A percentile compares a stretch with the other conserved stretches of the same genome.
Evolutionary conservation across 768 basidiomycete genomes (phyloP).

Genomic region (Sporobolomyces pararoseus): DNA sequence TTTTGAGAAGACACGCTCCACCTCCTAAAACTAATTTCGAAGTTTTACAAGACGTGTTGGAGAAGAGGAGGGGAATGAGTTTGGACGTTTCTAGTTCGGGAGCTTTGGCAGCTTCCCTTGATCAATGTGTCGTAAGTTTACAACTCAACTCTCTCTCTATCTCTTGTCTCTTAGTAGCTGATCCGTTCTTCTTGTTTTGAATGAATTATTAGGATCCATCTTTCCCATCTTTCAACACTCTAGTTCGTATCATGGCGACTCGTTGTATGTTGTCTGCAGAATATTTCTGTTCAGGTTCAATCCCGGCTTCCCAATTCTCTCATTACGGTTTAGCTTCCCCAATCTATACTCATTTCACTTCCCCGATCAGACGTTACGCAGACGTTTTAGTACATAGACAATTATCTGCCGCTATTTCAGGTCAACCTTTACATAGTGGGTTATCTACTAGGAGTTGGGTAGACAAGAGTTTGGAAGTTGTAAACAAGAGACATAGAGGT

Average conservation of each 20-base stretch:
- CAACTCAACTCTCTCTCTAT: slow-evolving; percentile 11
- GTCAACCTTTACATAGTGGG: slow-evolving; percentile 74
- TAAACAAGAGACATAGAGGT: slow-evolving; percentile 88
- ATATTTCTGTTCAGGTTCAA: slow-evolving; percentile 94
- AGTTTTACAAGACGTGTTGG: slow-evolving; percentile 83
- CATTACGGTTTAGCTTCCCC: slow-evolving; percentile 96
- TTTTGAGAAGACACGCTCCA: slow-evolving; percentile 84
- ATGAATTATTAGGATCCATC: slow-evolving; percentile 66
- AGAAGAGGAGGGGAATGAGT: slow-evolving; percentile 74
- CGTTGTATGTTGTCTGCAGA: slow-evolving; percentile 97
- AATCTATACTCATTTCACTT: slow-evolving; percentile 98
- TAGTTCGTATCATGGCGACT: slow-evolving; percentile 98
- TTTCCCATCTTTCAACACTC: slow-evolving; percentile 89
- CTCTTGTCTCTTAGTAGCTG: neutral
- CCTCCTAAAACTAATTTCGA: slow-evolving; percentile 93
- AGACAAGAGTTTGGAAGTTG: slow-evolving; percentile 75
- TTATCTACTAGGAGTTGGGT: slow-evolving; percentile 84
- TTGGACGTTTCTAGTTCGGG: slow-evolving; percentile 89
- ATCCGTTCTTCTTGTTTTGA: neutral
- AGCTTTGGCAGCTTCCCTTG: slow-evolving; percentile 79
- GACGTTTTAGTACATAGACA: slow-evolving; percentile 94
- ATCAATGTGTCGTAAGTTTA: slow-evolving; percentile 70
- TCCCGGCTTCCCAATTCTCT: slow-evolving; percentile 83
- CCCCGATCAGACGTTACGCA: slow-evolving; percentile 93
- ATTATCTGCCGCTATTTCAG: slow-evolving; percentile 80